A percentile compares a stretch with the other conserved stretches of the same genome.
Evolutionary conservation across 2,329 filamentous ascomycete species (phyloP).

Genomic region (Colletotrichum godetiae): DNA sequence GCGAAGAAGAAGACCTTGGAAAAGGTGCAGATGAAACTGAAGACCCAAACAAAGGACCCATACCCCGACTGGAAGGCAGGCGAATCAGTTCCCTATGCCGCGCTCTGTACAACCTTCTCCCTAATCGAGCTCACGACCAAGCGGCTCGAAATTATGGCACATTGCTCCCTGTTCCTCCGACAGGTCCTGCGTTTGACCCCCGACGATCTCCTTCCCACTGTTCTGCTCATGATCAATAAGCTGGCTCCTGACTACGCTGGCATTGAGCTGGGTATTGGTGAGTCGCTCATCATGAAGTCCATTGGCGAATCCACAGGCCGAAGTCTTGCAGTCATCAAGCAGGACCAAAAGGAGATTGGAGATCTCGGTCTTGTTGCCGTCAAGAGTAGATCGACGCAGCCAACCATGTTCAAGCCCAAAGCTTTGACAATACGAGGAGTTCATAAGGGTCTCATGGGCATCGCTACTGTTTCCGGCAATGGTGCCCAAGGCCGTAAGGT

Average conservation of each 20-base stretch:
- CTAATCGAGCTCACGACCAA: constrained; percentile 96
- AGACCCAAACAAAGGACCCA: constrained; percentile 76
- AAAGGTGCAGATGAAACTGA: constrained; percentile 82
- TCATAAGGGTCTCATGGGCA: constrained; percentile 86
- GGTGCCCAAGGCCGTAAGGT: constrained; percentile 93
- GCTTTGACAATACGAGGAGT: constrained; percentile 87
- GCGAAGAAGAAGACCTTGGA: constrained; percentile 84
- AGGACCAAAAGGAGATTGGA: constrained; percentile 95
- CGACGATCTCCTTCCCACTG: constrained; percentile 85
- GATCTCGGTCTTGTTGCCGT: constrained; percentile 94
- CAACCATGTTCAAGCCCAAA: constrained; percentile 98
- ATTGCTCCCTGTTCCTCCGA: constrained; percentile 90
- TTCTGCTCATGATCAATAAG: constrained; percentile 98
- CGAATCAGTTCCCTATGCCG: constrained; percentile 91
- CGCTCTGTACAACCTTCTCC: constrained; percentile 93
- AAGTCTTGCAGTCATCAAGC: constrained; percentile 89
- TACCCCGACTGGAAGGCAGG: constrained; percentile 96
- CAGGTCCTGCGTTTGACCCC: constrained; percentile 95
- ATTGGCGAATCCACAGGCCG: constrained; percentile 95
- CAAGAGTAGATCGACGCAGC: constrained; percentile 94
- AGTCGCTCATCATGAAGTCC: constrained; percentile 98
- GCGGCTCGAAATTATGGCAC: constrained; percentile 85
- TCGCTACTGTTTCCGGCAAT: constrained; percentile 87
- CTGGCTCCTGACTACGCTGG: constrained; percentile 96
- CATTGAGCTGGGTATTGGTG: constrained; percentile 97